Evolutionary conservation across 2,329 filamentous ascomycete species (phyloP).

Genomic region (Microdochium nivale): DNA sequence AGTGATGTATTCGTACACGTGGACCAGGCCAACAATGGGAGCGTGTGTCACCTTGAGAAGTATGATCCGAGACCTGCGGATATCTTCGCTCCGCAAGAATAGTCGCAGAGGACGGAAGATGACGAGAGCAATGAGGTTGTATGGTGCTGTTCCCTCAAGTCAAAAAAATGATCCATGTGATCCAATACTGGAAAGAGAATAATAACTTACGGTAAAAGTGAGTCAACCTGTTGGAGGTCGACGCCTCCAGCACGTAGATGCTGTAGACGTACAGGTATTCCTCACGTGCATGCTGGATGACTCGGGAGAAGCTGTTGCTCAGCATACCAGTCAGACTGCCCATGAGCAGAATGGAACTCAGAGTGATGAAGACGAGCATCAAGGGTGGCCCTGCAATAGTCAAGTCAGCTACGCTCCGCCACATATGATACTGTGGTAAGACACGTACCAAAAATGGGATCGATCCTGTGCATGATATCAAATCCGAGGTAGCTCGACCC

Average conservation of each 20-base stretch:
- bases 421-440: neutral
- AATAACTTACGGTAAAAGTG: conserved; percentile 50
- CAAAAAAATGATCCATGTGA: neutral
- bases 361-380: conserved; percentile 65
- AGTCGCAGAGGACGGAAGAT: conserved; percentile 66
- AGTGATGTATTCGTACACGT: conserved; percentile 52
- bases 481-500: conserved; percentile 70
- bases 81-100: conserved; percentile 52
- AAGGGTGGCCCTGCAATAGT: conserved; percentile 37
- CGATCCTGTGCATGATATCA: conserved; percentile 53
- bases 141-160: conserved; percentile 32
- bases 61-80: conserved; percentile 53
- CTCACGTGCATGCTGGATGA: conserved; percentile 57
- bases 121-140: conserved; percentile 66
- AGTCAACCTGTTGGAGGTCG: conserved; percentile 59
- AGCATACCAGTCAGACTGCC: conserved; percentile 72
- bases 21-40: conserved; percentile 62
- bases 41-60: conserved; percentile 56
- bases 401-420: neutral
- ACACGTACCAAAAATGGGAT: conserved; percentile 38
- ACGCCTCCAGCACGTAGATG: conserved; percentile 56
- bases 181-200: neutral
- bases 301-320: conserved; percentile 63
- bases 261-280: conserved; percentile 74
- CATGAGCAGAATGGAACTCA: conserved; percentile 72